Evolutionary conservation across 2,329 filamentous ascomycete species (phyloP), one percentile per base, ranked within the genome.

Genomic region (Hyphodiscus sp.): DNA sequence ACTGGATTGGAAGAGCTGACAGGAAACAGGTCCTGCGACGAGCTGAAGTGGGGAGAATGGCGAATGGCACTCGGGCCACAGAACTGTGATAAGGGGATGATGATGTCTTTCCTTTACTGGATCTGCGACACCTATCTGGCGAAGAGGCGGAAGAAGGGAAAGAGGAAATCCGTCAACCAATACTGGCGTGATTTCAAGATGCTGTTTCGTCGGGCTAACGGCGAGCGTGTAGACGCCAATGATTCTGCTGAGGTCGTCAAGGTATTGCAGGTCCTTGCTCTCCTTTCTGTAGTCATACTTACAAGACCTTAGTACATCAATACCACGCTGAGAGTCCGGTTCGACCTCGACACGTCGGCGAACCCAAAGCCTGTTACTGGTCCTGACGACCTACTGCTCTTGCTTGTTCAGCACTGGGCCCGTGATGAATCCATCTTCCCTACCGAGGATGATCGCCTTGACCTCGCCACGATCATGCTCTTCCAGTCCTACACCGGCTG

Each of bases 91-190:
- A 64, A 62, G 38, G 57, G 63, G 19, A 56, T 45, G n/a, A 64
- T 65, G 20, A 65, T 65, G 47, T 57, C 45, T 2, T 65, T 65
- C 53, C 57, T 65, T 5, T 19, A 57, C 45, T 65, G 46, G 59
- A 65, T 63, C 44, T 65, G 47, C 45, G 43, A 61, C 48, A 59
- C 45, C 20, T 65, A 51, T 23, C 20, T 51, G 1, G 20, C 47
- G 44, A 47, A 52, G 45, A 51, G 41, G 41, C 42, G 43, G 23
- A 50, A 49, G 29, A 41, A 23, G 29, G 18, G 18, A 38, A 44
- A 44, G 20, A 26, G 15, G 38, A 50, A 45, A 20, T 51, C 49
- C 3, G 41, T 45, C 41, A 45, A 51, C 19, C 23, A 45, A 23
- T 51, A 51, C 9, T 51, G 26, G 49, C 49, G 49, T 18, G 41